phyloP scores from a whole-genome alignment of 495 filamentous ascomycete species.

The Elasticomyces elasticus region DNA sequence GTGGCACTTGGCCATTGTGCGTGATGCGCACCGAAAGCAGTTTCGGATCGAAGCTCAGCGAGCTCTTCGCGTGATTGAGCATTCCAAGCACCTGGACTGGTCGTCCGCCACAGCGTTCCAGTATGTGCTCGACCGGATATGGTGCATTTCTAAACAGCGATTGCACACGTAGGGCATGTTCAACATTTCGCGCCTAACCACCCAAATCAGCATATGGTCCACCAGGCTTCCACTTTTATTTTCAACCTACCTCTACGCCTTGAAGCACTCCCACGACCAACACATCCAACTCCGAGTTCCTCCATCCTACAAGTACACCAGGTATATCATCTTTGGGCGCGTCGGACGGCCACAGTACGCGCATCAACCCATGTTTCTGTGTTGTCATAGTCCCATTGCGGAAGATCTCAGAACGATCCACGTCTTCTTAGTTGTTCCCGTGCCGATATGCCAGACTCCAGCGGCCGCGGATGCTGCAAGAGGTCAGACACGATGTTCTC shows the following conservation, averaged over 20 bases:
- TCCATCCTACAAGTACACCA: slow-evolving; percentile 89
- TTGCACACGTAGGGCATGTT: slow-evolving; percentile 74
- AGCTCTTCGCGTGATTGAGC: slow-evolving; percentile 50
- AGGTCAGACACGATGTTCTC: slow-evolving; percentile 4
- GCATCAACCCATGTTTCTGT: slow-evolving; percentile 73
- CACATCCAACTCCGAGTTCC: slow-evolving; percentile 82
- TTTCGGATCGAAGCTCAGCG: slow-evolving; percentile 50
- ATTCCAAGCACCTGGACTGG: slow-evolving; percentile 79
- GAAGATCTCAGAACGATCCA: slow-evolving; percentile 72
- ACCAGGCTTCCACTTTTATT: not conserved
- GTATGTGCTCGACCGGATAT: slow-evolving; percentile 71
- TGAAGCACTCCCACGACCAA: slow-evolving; percentile 83
- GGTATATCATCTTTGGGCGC: slow-evolving; percentile 53
- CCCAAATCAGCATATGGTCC: not conserved
- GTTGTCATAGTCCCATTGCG: slow-evolving; percentile 77
- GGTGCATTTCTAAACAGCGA: slow-evolving; percentile 74
- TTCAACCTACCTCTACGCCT: slow-evolving; percentile 67
- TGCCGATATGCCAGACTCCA: slow-evolving; percentile 77
- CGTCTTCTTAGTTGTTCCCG: slow-evolving; percentile 88
- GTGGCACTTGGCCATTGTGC: slow-evolving; percentile 49
- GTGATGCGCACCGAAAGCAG: slow-evolving; percentile 61
- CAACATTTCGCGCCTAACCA: slow-evolving; percentile 58
- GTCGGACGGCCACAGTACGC: slow-evolving; percentile 96
- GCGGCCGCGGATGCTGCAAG: slow-evolving; percentile 71
- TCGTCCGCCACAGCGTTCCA: slow-evolving; percentile 69